Evolutionary conservation across 495 filamentous ascomycete species (phyloP).

Genomic region (Trichocladium uniseriatum): DNA sequence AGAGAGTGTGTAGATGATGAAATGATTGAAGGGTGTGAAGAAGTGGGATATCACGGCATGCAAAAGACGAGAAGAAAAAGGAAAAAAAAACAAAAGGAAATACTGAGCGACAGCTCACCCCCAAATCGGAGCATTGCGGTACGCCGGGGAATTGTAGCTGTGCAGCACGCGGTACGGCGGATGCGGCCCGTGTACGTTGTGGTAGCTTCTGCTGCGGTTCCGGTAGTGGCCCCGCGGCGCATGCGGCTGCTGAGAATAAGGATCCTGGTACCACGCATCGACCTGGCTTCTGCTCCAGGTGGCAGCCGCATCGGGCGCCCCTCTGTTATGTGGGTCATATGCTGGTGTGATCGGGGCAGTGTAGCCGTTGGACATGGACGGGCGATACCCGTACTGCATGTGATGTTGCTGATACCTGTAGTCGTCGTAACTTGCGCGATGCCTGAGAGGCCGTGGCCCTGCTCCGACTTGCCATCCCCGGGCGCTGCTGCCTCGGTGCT

Average conservation of each 20-base stretch:
- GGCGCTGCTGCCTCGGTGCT: constrained; percentile 21
- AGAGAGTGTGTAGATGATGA: no score
- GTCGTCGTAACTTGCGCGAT: constrained; percentile 36
- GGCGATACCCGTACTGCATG: constrained; percentile 21
- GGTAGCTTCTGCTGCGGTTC: constrained; percentile 30
- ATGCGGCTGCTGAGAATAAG: constrained; percentile 10
- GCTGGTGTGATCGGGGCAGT: constrained; percentile 14
- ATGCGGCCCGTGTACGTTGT: constrained; percentile 6
- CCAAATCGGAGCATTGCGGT: constrained; percentile 39
- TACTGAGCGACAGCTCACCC: constrained; percentile 17
- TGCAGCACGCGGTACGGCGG: constrained; percentile 37
- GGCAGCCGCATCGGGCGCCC: constrained; percentile 15
- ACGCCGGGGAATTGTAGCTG: constrained; percentile 42
- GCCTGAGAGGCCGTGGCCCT: constrained; percentile 18
- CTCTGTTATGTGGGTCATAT: constrained; percentile 23
- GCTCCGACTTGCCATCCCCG: constrained; percentile 18
- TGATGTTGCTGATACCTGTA: constrained; percentile 19
- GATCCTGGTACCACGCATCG: constrained; percentile 23
- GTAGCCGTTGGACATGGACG: constrained; percentile 34
- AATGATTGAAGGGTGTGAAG: no score
- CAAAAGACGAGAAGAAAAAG: background rate
- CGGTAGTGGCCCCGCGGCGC: constrained; percentile 30
- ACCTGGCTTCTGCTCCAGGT: constrained; percentile 23
- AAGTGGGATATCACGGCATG: no score
- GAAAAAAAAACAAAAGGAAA: background rate